A percentile compares a stretch with the other conserved stretches of the same genome.
Evolutionary conservation across 2,329 filamentous ascomycete species (phyloP).

Genomic region (Aspergillus sp.): DNA sequence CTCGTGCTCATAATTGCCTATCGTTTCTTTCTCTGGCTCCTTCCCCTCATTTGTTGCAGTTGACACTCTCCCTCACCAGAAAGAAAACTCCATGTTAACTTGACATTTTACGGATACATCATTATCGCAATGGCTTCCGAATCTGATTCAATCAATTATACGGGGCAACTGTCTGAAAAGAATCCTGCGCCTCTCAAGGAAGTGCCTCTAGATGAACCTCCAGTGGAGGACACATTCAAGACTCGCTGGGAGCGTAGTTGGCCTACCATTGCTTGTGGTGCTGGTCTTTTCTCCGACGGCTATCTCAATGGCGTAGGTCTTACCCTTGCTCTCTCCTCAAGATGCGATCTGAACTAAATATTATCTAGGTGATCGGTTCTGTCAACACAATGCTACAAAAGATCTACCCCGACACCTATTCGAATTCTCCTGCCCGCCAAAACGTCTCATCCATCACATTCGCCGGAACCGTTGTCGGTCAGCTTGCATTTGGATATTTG

Average conservation of each 20-base stretch:
- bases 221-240: conserved; percentile 26
- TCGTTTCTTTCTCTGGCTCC: too few species aligned
- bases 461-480: conserved; percentile 77
- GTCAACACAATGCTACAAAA: conserved; percentile 70
- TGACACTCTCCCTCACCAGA: too few species aligned
- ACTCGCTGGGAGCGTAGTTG: conserved; percentile 52
- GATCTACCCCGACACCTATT: conserved; percentile 68
- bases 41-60: too few species aligned
- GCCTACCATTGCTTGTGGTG: conserved; percentile 83
- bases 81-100: too few species aligned
- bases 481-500: conserved; percentile 74
- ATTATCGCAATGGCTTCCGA: too few species aligned
- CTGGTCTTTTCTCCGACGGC: conserved; percentile 85
- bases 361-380: conserved; percentile 68
- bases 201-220: conserved; percentile 12
- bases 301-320: conserved; percentile 76
- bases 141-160: too few species aligned
- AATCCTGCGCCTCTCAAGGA: conserved; percentile 1
- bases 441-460: conserved; percentile 82
- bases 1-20: too few species aligned
- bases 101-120: too few species aligned
- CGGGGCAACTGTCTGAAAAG: too few species aligned
- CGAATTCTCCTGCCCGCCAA: conserved; percentile 61
- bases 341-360: too few species aligned
- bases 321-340: not conserved